Percentiles rank a stretch among this genome's conserved stretches.
Evolutionary conservation across 495 filamentous ascomycete species (phyloP).

Genomic region (Mytilinidion resinicola): DNA sequence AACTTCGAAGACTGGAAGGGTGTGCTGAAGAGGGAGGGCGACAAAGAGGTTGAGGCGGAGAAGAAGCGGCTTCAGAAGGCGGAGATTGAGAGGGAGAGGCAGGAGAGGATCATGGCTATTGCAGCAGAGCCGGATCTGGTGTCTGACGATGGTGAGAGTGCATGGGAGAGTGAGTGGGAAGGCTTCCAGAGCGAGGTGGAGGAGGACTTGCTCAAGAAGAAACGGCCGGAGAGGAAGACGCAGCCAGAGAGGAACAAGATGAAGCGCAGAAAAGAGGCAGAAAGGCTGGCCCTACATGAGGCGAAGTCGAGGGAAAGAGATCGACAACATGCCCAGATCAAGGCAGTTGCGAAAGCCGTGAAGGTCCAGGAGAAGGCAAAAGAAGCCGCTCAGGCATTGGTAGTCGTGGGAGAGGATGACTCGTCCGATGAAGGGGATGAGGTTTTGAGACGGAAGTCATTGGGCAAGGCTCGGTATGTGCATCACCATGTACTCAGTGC

Average conservation of each 20-base stretch:
- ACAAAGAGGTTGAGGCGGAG: slow-evolving; percentile 73
- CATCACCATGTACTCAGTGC: background rate
- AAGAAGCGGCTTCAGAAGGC: slow-evolving; percentile 64
- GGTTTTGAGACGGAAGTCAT: slow-evolving; percentile 63
- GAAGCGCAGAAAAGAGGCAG: slow-evolving; percentile 79
- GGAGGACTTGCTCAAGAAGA: slow-evolving; percentile 55
- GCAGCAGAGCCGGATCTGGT: slow-evolving; percentile 43
- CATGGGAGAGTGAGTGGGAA: slow-evolving; percentile 72
- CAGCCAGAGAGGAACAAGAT: slow-evolving; percentile 78
- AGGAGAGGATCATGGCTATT: slow-evolving; percentile 34
- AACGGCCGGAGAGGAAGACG: slow-evolving; percentile 75
- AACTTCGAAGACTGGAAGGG: slow-evolving; percentile 74
- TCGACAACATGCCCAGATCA: slow-evolving; percentile 47
- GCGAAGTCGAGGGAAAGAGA: slow-evolving; percentile 66
- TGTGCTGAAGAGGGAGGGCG: slow-evolving; percentile 64
- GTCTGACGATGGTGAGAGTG: slow-evolving; percentile 71
- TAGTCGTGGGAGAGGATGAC: slow-evolving; percentile 43
- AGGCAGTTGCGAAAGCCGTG: slow-evolving; percentile 57
- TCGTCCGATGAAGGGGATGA: slow-evolving; percentile 48
- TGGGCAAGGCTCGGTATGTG: slow-evolving; percentile 64
- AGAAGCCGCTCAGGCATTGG: slow-evolving; percentile 23
- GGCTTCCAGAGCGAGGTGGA: slow-evolving; percentile 40
- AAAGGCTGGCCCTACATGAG: slow-evolving; percentile 63
- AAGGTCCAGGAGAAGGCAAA: slow-evolving; percentile 49
- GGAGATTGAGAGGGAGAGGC: slow-evolving; percentile 54